phyloP scores from a whole-genome alignment of 73 alveolate species.

The Symbiodinium natans region DNA sequence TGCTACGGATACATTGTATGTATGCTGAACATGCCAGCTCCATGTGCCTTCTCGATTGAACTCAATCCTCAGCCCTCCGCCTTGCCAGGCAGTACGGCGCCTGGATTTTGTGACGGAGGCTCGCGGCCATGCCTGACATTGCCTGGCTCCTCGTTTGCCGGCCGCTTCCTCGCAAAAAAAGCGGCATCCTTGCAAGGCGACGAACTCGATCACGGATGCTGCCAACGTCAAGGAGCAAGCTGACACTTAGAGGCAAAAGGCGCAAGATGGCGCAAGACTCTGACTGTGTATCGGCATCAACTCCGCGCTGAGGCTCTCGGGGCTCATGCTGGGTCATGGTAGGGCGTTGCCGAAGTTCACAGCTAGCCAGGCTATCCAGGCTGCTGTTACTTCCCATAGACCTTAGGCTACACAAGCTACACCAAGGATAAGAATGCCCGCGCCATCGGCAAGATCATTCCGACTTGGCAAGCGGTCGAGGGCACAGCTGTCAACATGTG shows the following conservation, averaged over 20 bases:
- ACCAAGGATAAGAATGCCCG: constrained; percentile 60
- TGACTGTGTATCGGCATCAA: background rate
- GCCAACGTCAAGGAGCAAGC: constrained; percentile 50
- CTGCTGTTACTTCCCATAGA: background rate
- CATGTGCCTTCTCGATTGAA: too few relatives aligned
- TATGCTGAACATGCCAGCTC: too few relatives aligned
- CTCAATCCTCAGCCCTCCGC: background rate
- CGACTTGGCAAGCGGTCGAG: constrained; percentile 92
- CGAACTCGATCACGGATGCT: constrained; percentile 16
- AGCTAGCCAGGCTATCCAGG: background rate
- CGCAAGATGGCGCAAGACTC: background rate
- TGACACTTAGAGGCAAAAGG: background rate
- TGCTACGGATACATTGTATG: too few relatives aligned
- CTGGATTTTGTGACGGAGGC: constrained; percentile 50
- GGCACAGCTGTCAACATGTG: constrained; percentile 80
- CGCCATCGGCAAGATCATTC: constrained; percentile 80
- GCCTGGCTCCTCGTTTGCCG: background rate
- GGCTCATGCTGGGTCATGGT: background rate
- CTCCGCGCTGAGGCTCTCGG: background rate
- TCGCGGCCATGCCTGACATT: background rate
- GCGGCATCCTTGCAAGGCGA: background rate
- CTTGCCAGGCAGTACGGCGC: constrained; percentile 46
- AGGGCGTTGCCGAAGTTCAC: background rate
- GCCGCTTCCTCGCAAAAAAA: background rate
- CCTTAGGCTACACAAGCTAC: too few relatives aligned